Evolutionary conservation across 2,329 filamentous ascomycete species (phyloP).

Genomic region (Teratosphaeria zuluensis): DNA sequence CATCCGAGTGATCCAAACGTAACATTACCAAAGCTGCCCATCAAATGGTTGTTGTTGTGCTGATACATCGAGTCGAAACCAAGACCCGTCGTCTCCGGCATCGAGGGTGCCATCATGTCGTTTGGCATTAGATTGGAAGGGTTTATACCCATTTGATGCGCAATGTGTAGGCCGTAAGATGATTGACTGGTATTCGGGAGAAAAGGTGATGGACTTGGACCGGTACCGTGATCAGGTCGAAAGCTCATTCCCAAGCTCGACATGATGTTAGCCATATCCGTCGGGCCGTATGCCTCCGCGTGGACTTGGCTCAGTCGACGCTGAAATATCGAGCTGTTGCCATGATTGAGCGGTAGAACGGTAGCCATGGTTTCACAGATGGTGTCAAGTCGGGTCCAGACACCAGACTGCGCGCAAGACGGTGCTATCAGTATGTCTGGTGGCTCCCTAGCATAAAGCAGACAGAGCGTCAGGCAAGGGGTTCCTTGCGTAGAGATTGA

Average conservation of each 20-base stretch:
- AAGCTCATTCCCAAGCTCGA: conserved; percentile 22
- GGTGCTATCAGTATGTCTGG: background rate
- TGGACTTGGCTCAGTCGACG: conserved; percentile 18
- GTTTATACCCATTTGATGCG: background rate
- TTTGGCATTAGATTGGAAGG: conserved; percentile 10
- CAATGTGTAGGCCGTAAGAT: conserved; percentile 8
- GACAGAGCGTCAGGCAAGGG: background rate
- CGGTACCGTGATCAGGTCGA: conserved; percentile 11
- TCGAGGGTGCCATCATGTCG: conserved; percentile 11
- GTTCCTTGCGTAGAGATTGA: background rate
- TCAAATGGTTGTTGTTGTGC: background rate
- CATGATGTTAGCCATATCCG: conserved; percentile 18
- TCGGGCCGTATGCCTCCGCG: conserved; percentile 6
- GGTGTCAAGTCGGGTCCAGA: background rate
- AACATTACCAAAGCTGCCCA: background rate
- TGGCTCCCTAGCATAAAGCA: background rate
- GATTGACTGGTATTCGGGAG: conserved; percentile 5
- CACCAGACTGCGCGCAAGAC: background rate
- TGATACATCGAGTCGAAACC: background rate
- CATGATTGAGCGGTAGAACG: conserved; percentile 7
- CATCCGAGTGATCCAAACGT: conserved; percentile 6
- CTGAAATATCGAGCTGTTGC: conserved; percentile 15
- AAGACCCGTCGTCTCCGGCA: conserved; percentile 7
- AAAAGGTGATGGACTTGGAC: conserved; percentile 8
- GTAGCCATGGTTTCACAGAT: conserved; percentile 10